Percentiles rank a stretch among this genome's conserved stretches.
phyloP scores from a whole-genome alignment of 2,329 filamentous ascomycete genomes.

The Colletotrichum agaves region DNA sequence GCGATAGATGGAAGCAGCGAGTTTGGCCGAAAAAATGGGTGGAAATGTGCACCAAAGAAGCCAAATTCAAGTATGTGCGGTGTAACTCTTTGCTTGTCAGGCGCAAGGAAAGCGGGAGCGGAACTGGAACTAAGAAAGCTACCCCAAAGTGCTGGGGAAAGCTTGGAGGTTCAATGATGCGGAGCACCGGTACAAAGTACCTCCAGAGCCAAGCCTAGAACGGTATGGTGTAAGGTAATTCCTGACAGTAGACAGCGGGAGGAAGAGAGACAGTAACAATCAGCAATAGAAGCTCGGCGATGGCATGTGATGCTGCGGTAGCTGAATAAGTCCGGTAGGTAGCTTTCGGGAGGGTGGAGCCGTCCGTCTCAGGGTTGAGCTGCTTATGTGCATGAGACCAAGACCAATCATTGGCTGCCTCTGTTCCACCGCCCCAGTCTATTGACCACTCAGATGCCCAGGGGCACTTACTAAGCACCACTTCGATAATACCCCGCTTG shows the following conservation, averaged over 20 bases:
- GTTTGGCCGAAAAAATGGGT: constrained; percentile 26
- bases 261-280: constrained; percentile 12
- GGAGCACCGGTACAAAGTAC: constrained; percentile 27
- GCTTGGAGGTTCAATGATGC: constrained; percentile 31
- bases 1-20: constrained; percentile 30
- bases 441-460: constrained; percentile 5
- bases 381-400: too few species aligned
- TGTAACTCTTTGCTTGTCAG: not conserved
- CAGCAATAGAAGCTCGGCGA: constrained; percentile 1
- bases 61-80: not conserved
- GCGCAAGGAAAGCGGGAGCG: constrained; percentile 12
- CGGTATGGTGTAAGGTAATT: constrained; percentile 25
- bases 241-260: constrained; percentile 35
- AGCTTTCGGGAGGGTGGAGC: not conserved
- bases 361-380: too few species aligned
- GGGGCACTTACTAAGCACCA: constrained; percentile 2
- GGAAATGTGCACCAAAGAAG: not conserved
- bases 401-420: not conserved
- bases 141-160: constrained; percentile 29
- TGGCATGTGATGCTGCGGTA: constrained; percentile 40
- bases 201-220: constrained; percentile 33
- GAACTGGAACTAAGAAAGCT: constrained; percentile 21
- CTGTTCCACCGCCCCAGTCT: not conserved
- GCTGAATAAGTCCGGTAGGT: constrained; percentile 15
- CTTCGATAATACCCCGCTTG: constrained; percentile 27